Conservation (phyloP, 2,329 filamentous ascomycete species). For the Fusarium sp. region DNA sequence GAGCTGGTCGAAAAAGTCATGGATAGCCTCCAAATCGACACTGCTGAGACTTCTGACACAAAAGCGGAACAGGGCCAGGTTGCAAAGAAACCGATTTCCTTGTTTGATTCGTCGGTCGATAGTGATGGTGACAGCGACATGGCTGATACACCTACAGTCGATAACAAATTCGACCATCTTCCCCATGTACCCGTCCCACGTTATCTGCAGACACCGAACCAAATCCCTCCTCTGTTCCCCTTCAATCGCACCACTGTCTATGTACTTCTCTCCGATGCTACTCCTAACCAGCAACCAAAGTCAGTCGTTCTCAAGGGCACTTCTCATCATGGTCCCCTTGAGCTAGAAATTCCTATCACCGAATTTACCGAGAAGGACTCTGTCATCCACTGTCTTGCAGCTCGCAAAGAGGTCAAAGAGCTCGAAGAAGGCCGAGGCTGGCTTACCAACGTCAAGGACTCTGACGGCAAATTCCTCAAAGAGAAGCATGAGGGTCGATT, state of each 20-base stretch:
- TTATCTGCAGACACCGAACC: slow-evolving; percentile 71
- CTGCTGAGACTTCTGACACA: slow-evolving; percentile 12
- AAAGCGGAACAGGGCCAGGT: slow-evolving; percentile 13
- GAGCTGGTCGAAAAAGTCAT: slow-evolving; percentile 70
- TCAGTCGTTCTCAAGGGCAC: slow-evolving; percentile 70
- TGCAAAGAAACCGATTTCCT: slow-evolving; percentile 62
- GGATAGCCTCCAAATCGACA: slow-evolving; percentile 59
- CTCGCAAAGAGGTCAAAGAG: slow-evolving; percentile 74
- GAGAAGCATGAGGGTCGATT: slow-evolving; percentile 63
- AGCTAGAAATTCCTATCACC: slow-evolving; percentile 73
- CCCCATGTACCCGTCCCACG: slow-evolving; percentile 65
- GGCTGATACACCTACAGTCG: slow-evolving; percentile 32
- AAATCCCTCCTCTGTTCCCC: slow-evolving; percentile 73
- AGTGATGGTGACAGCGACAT: slow-evolving; percentile 55
- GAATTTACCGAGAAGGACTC: slow-evolving; percentile 57
- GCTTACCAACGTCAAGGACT: slow-evolving; percentile 64
- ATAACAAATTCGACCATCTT: slow-evolving; percentile 61
- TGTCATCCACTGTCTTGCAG: slow-evolving; percentile 77
- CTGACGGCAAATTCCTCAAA: slow-evolving; percentile 57
- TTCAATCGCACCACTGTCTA: slow-evolving; percentile 75
- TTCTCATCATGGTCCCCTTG: slow-evolving; percentile 67
- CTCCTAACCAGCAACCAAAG: slow-evolving; percentile 55
- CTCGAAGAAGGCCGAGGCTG: slow-evolving; percentile 78
- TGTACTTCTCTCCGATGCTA: slow-evolving; percentile 68
- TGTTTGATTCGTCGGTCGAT: slow-evolving; percentile 65